Evolutionary conservation across 345 rosid genomes (phyloP).

Genomic region (Aquilaria yunnanensis): DNA sequence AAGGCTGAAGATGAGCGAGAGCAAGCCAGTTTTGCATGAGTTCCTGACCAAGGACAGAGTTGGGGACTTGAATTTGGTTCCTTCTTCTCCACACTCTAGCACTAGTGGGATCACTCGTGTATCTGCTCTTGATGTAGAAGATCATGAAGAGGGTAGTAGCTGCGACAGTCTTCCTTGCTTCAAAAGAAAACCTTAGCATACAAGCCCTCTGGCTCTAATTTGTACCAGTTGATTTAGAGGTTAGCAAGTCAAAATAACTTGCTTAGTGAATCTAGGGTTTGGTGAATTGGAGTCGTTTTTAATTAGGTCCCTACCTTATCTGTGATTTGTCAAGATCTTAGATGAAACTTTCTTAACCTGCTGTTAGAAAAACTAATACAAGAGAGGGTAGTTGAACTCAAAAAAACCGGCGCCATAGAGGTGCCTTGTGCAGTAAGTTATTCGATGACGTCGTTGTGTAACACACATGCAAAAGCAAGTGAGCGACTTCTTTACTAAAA

Average conservation of each 20-base stretch:
- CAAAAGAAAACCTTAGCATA: constrained; percentile 46
- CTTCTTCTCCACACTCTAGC: constrained; percentile 51
- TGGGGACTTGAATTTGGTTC: constrained; percentile 49
- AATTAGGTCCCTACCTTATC: not conserved
- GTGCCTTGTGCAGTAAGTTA: not conserved
- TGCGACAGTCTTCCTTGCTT: constrained; percentile 48
- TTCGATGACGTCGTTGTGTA: not conserved
- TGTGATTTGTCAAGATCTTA: not conserved
- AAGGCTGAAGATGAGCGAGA: constrained; percentile 18
- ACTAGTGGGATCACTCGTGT: constrained; percentile 74
- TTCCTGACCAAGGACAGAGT: constrained; percentile 47
- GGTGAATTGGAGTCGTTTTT: constrained; percentile 14
- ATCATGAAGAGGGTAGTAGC: constrained; percentile 58
- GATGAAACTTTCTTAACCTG: too few species aligned
- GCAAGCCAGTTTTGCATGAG: constrained; percentile 57
- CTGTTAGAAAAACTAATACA: too few species aligned
- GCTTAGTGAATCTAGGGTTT: constrained; percentile 23
- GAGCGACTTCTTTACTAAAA: too few species aligned
- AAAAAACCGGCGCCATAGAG: too few species aligned
- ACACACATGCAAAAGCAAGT: not conserved
- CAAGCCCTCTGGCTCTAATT: constrained; percentile 12
- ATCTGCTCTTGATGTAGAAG: constrained; percentile 37
- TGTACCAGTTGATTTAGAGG: not conserved
- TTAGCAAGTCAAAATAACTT: constrained; percentile 20
- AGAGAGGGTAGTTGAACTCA: too few species aligned